A percentile compares a stretch with the other conserved stretches of the same genome.
Evolutionary conservation across 2,329 filamentous ascomycete genomes (phyloP).

Genomic region (Epichloe bromicola): DNA sequence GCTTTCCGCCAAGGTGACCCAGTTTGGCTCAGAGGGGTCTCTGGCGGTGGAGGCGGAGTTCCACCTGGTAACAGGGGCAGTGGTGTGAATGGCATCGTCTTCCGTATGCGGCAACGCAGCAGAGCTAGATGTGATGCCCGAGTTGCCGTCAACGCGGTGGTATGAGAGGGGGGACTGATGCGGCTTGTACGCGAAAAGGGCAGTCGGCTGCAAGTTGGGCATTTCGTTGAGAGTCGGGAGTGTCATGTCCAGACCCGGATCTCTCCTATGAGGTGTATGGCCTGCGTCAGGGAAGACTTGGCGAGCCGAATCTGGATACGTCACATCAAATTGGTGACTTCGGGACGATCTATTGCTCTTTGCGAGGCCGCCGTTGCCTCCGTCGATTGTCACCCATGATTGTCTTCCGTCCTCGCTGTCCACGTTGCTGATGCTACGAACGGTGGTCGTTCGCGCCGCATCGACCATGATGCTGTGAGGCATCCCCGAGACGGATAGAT

Average conservation of each 20-base stretch:
- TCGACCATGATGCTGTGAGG: slow-evolving; percentile 14
- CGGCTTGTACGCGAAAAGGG: slow-evolving; percentile 4
- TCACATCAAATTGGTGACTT: slow-evolving; percentile 15
- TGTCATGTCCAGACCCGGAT: slow-evolving; percentile 14
- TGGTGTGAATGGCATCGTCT: slow-evolving; percentile 1
- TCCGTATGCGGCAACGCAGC: slow-evolving; percentile 15
- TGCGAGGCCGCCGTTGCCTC: slow-evolving; percentile 10
- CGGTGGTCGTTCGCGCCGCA: slow-evolving; percentile 11
- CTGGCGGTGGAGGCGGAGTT: slow-evolving; percentile 3
- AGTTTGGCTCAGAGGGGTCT: slow-evolving; percentile 9
- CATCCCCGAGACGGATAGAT: slow-evolving; percentile 11
- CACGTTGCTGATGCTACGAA: slow-evolving; percentile 11
- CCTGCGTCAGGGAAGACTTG: slow-evolving; percentile 19
- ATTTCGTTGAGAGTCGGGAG: slow-evolving; percentile 17
- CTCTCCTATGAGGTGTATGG: slow-evolving; percentile 13
- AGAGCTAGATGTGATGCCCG: slow-evolving; percentile 21
- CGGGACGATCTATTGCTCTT: slow-evolving; percentile 14
- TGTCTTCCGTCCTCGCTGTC: slow-evolving; percentile 15
- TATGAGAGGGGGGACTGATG: slow-evolving; percentile 9
- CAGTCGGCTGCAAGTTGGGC: slow-evolving; percentile 11
- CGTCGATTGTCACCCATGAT: slow-evolving; percentile 25
- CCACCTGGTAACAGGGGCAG: slow-evolving; percentile 3
- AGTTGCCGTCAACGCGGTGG: slow-evolving; percentile 14
- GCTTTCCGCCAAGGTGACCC: slow-evolving; percentile 9
- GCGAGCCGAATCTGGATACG: slow-evolving; percentile 17